Conservation (phyloP, 805 yeast species). For the Candida bentonensis region DNA sequence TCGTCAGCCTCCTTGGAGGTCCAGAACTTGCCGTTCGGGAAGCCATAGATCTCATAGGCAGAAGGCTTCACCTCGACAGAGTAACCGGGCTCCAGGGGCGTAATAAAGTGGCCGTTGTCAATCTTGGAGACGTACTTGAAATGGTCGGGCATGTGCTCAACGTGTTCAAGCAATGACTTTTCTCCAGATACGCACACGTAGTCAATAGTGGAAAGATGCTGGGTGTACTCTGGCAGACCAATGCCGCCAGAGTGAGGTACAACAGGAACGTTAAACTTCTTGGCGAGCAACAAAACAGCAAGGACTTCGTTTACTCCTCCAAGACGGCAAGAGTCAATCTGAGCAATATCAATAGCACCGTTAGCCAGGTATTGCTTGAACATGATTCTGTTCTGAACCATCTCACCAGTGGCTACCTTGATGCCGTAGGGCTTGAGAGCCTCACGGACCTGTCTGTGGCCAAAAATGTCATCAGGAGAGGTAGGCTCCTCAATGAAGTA, state of each 20-base stretch:
- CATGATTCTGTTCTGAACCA: conserved; percentile 23
- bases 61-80: conserved; percentile 19
- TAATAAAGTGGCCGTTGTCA: conserved; percentile 18
- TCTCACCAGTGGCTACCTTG: conserved; percentile 24
- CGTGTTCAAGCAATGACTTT: conserved; percentile 20
- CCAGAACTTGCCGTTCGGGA: conserved; percentile 23
- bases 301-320: conserved; percentile 24
- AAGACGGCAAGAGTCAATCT: conserved; percentile 23
- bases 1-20: conserved; percentile 12
- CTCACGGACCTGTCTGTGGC: conserved; percentile 18
- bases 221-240: conserved; percentile 24
- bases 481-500: conserved; percentile 26
- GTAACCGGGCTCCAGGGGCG: conserved; percentile 22
- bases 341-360: conserved; percentile 21
- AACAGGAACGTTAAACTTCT: conserved; percentile 21
- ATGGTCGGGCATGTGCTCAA: conserved; percentile 21
- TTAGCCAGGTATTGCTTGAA: conserved; percentile 21
- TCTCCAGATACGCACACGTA: conserved; percentile 20
- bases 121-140: conserved; percentile 18
- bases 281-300: conserved; percentile 22
- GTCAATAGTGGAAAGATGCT: conserved; percentile 23
- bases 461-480: conserved; percentile 23
- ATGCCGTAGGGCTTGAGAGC: conserved; percentile 21
- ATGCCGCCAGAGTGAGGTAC: conserved; percentile 26
- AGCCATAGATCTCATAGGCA: conserved; percentile 16